Evolutionary conservation across 257 asterid genomes (phyloP).

Genomic region (Primulina eburnea): DNA sequence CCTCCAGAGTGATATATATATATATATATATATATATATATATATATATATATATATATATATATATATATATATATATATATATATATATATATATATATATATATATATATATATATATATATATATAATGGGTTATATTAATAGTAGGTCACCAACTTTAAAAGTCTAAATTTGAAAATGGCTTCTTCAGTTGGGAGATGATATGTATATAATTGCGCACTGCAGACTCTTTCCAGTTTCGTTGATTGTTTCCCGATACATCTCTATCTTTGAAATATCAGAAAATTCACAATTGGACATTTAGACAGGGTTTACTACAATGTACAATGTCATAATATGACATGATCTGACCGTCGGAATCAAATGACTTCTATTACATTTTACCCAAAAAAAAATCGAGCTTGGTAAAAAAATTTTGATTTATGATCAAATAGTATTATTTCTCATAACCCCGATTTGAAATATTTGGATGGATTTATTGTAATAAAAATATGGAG

Average conservation of each 20-base stretch:
- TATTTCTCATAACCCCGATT: neutral
- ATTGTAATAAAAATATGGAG: neutral
- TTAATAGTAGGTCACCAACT: slow-evolving; percentile 26
- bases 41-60: no score
- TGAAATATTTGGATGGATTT: neutral
- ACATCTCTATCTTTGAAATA: neutral
- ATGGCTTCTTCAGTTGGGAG: no score
- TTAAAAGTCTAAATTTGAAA: slow-evolving; percentile 1
- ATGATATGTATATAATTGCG: no score
- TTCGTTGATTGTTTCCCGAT: neutral
- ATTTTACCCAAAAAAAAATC: no score
- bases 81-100: no score
- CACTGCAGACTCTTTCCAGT: neutral
- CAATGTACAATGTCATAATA: neutral
- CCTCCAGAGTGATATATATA: neutral
- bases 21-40: no score
- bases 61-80: no score
- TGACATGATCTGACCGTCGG: neutral
- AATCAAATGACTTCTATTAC: no score
- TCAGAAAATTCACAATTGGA: neutral
- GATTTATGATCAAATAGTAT: no score
- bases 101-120: no score
- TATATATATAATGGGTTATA: neutral
- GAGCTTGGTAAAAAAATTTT: neutral
- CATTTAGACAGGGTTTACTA: no score